Base-by-base conservation (phyloP, 345 rosid species). In the Syzygium grande region DNA sequence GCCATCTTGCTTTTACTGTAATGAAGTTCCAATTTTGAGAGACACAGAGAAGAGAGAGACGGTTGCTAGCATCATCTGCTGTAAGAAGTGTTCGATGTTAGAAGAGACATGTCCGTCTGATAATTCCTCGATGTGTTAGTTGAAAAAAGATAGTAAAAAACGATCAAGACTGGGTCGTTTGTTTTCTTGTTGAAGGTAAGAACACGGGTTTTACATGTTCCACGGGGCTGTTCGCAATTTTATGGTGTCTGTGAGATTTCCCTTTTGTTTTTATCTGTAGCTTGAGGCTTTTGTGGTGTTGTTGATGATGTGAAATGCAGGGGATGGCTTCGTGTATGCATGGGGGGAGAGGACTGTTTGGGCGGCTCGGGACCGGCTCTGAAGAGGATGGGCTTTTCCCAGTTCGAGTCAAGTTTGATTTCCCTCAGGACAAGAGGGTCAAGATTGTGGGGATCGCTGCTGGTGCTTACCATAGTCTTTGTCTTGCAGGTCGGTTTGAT, bases 271-370 rank as follows among this genome's bases (percentile, higher is more conserved):
- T 30, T 27, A 8, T 25, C 85, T 27, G 85, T 43, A 16, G 34
- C 38, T 84, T 17, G 7, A 84, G 58, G 86, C 52, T 38, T 17
- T 56, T 12, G 68, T 41, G 52, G 52, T 56, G 52, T 34, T 61
- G 30, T 43, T 43, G 65, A 23, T 61, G 27, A 55, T 85, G 54
- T 55, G 58, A 85, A 38, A 17, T 61, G 58, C 53, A 97, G 99
- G 98, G 87, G 97, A 94, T 91, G 98, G 98, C 29, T 65, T 88
- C 84, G 97, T 96, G 89, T 94, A 92, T 89, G 88, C 99, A 1
- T 97, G 98, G 99, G 99, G 99, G 99, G 78, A 95, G 97, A 93
- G 99, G 98, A 88, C 94, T 93, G 93, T 97, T 97, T 87, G 99
- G 99, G 84, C 93, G 99, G 86, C 94, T 96, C 6, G 98, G 99